phyloP scores from a whole-genome alignment of 2,329 filamentous ascomycete species.

The Mycosphaerella arachidis region DNA sequence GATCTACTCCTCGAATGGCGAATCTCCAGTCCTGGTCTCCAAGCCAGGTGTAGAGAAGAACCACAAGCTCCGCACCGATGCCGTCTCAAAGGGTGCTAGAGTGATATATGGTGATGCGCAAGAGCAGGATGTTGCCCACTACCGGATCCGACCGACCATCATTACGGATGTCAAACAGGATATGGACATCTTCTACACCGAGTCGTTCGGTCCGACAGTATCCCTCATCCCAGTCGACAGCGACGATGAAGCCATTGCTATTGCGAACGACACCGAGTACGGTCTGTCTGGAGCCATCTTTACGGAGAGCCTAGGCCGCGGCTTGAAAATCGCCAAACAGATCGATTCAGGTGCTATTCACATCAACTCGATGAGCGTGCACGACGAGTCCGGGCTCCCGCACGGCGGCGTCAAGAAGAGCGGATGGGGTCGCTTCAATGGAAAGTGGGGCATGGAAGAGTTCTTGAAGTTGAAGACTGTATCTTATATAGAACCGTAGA shows the following conservation, averaged over 20 bases:
- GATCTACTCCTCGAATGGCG: conserved; percentile 43
- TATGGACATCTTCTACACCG: conserved; percentile 72
- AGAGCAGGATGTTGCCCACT: conserved; percentile 26
- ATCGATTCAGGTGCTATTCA: conserved; percentile 58
- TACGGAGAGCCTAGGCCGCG: conserved; percentile 58
- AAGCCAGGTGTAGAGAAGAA: conserved; percentile 50
- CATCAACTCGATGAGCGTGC: conserved; percentile 50
- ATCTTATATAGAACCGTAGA: conserved; percentile 27
- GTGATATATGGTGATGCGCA: conserved; percentile 48
- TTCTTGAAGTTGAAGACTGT: conserved; percentile 21
- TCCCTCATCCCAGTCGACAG: conserved; percentile 61
- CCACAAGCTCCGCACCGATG: conserved; percentile 50
- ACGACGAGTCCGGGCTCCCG: conserved; percentile 46
- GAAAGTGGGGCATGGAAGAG: conserved; percentile 19
- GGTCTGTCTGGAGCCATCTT: conserved; percentile 69
- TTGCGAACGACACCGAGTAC: conserved; percentile 80
- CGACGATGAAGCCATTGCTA: conserved; percentile 65
- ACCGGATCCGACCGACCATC: conserved; percentile 59
- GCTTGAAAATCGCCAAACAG: conserved; percentile 41
- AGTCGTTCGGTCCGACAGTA: conserved; percentile 74
- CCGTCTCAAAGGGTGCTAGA: conserved; percentile 56
- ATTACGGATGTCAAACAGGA: conserved; percentile 61
- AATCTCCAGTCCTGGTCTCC: conserved; percentile 43
- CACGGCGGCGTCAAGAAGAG: conserved; percentile 49
- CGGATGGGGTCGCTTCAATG: conserved; percentile 36